Evolutionary conservation across 768 basidiomycete species (phyloP).

Genomic region (Boletus sp.): DNA sequence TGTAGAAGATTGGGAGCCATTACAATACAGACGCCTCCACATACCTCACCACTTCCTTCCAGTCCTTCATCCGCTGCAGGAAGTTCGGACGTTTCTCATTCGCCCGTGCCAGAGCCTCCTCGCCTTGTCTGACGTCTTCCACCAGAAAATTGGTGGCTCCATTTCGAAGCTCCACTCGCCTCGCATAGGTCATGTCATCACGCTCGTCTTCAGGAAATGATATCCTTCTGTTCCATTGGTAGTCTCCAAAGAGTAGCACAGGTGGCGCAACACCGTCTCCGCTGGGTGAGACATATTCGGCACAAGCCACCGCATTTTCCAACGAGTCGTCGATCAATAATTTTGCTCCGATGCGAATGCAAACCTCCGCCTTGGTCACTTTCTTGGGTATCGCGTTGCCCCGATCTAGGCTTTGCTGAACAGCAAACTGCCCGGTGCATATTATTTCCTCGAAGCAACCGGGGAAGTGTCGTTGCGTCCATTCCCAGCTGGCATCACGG

Average conservation of each 20-base stretch:
- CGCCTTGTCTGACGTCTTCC: slow-evolving; percentile 35
- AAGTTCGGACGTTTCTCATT: slow-evolving; percentile 38
- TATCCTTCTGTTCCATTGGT: slow-evolving; percentile 70
- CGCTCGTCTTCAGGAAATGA: slow-evolving; percentile 44
- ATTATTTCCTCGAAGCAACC: slow-evolving; percentile 61
- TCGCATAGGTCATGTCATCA: slow-evolving; percentile 56
- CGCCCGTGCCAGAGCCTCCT: slow-evolving; percentile 45
- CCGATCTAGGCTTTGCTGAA: slow-evolving; percentile 37
- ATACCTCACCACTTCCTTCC: slow-evolving; percentile 57
- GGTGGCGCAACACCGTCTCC: slow-evolving; percentile 37
- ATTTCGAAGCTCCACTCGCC: slow-evolving; percentile 42
- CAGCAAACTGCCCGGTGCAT: slow-evolving; percentile 72
- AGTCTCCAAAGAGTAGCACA: slow-evolving; percentile 72
- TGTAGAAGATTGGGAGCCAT: not conserved
- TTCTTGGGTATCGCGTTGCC: slow-evolving; percentile 46
- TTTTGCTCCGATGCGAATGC: slow-evolving; percentile 58
- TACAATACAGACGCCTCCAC: slow-evolving; percentile 29
- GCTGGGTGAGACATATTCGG: slow-evolving; percentile 26
- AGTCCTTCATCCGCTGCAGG: slow-evolving; percentile 56
- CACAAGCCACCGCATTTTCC: slow-evolving; percentile 71
- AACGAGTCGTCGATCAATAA: slow-evolving; percentile 79
- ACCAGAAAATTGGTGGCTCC: slow-evolving; percentile 57
- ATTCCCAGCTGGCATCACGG: slow-evolving; percentile 59
- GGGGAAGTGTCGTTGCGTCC: slow-evolving; percentile 66
- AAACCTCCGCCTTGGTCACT: slow-evolving; percentile 72